Evolutionary conservation across 345 rosid species (phyloP).

Genomic region (Leavenworthia alabamica): DNA sequence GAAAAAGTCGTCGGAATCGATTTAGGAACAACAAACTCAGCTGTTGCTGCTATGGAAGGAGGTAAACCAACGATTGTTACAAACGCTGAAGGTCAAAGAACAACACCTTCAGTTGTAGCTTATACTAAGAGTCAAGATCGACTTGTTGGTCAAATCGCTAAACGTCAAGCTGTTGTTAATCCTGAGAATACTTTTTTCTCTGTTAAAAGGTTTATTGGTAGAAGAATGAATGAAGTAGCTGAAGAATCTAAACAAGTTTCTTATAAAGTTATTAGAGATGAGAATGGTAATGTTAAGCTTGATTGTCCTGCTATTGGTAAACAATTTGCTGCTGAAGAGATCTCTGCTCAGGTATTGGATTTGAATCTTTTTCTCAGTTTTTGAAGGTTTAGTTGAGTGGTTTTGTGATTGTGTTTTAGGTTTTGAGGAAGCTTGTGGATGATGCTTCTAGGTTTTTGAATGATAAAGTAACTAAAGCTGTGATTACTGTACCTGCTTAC

Average conservation of each 20-base stretch:
- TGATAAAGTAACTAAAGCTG: slow-evolving; percentile 62
- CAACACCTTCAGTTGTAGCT: slow-evolving; percentile 95
- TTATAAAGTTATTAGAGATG: slow-evolving; percentile 74
- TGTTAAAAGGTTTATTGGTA: slow-evolving; percentile 92
- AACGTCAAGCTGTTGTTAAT: slow-evolving; percentile 89
- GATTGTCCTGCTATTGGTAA: slow-evolving; percentile 89
- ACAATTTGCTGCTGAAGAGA: slow-evolving; percentile 94
- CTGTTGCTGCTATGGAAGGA: slow-evolving; percentile 98
- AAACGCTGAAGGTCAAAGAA: slow-evolving; percentile 92
- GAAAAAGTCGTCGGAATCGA: slow-evolving; percentile 97
- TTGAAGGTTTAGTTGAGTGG: background rate
- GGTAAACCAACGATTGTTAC: slow-evolving; percentile 95
- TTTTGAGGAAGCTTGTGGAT: slow-evolving; percentile 90
- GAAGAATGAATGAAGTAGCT: slow-evolving; percentile 88
- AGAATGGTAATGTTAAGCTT: slow-evolving; percentile 86
- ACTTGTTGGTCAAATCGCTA: slow-evolving; percentile 92
- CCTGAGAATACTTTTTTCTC: slow-evolving; percentile 97
- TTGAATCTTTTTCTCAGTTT: background rate
- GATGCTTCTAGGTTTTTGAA: slow-evolving; percentile 81
- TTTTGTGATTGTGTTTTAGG: slow-evolving; percentile 34
- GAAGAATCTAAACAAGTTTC: slow-evolving; percentile 97
- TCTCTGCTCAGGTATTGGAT: slow-evolving; percentile 76
- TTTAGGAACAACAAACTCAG: slow-evolving; percentile 92
- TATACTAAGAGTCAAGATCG: slow-evolving; percentile 80
- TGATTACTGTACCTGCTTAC: slow-evolving; percentile 77